phyloP scores from a whole-genome alignment of 2,329 filamentous ascomycete genomes.

The Aspergillus neotritici region DNA sequence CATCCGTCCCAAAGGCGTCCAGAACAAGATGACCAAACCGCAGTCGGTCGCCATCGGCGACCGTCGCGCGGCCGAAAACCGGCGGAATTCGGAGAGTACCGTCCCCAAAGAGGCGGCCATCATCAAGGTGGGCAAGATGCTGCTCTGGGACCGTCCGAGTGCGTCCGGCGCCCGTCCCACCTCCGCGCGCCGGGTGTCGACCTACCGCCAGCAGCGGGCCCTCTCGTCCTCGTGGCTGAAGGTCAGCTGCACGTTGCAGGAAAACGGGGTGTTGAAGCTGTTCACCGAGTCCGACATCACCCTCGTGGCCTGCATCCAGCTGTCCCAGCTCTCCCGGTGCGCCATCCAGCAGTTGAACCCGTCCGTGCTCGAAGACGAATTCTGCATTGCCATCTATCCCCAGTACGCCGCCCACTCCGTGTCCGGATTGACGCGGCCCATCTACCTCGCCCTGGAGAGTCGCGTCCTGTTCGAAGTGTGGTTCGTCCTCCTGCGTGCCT shows the following conservation, averaged over 20 bases:
- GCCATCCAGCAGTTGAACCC: constrained; percentile 85
- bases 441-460: constrained; percentile 82
- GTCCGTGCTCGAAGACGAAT: constrained; percentile 86
- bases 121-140: constrained; percentile 90
- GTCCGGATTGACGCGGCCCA: constrained; percentile 72
- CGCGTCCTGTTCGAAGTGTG: constrained; percentile 93
- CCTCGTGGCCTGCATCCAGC: constrained; percentile 73
- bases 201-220: constrained; percentile 52
- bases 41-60: constrained; percentile 42
- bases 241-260: constrained; percentile 88
- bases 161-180: constrained; percentile 34
- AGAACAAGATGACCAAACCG: constrained; percentile 47
- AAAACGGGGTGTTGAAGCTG: constrained; percentile 90
- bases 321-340: constrained; percentile 82
- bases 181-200: constrained; percentile 43
- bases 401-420: constrained; percentile 75
- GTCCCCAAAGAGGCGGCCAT: constrained; percentile 68
- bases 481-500: constrained; percentile 86
- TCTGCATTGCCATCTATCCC: constrained; percentile 91
- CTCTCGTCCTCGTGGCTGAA: constrained; percentile 69
- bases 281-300: constrained; percentile 79
- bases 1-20: constrained; percentile 45
- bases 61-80: constrained; percentile 38
- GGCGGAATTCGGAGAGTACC: constrained; percentile 44
- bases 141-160: constrained; percentile 78